These are phyloP conservation scores for Vaccinium vitisidaea DNA, from an alignment of 148 eudicot species.

Conservation along the genomic window DNA sequence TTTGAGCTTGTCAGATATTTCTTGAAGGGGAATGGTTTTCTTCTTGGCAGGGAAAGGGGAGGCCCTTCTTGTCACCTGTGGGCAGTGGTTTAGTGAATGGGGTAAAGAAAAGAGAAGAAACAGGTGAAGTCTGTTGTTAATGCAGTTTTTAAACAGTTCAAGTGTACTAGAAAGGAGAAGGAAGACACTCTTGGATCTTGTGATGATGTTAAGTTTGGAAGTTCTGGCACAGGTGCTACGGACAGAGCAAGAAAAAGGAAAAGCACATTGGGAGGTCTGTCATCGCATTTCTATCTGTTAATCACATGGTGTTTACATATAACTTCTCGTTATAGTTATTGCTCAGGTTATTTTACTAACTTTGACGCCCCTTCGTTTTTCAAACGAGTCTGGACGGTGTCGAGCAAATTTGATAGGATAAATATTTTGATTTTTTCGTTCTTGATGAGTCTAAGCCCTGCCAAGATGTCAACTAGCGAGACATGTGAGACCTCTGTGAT, in stretches of 20 bases:
- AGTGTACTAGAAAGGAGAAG: conserved; percentile 24
- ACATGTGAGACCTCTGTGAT: not conserved
- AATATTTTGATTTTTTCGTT: not conserved
- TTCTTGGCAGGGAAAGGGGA: conserved; percentile 34
- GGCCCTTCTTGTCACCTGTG: conserved; percentile 26
- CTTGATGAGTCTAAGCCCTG: not conserved
- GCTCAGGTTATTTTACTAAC: not conserved
- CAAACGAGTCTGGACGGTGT: not conserved
- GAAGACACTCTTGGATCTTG: conserved; percentile 10
- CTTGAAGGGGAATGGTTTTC: not conserved
- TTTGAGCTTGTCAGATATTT: not conserved
- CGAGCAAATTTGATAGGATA: not conserved
- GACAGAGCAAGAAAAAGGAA: conserved; percentile 40
- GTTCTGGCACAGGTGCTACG: conserved; percentile 9
- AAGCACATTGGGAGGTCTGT: conserved; percentile 37
- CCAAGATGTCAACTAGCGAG: not conserved
- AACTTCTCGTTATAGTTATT: not conserved
- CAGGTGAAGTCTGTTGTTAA: conserved; percentile 34
- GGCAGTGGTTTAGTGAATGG: not conserved
- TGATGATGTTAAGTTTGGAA: conserved; percentile 14
- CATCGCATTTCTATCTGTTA: conserved; percentile 11
- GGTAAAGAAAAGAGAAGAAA: conserved; percentile 22
- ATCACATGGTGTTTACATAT: not conserved
- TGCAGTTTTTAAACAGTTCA: conserved; percentile 53
- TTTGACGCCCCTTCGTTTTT: not conserved